Evolutionary conservation across 345 rosid species (phyloP).

Genomic region (Lagerstroemia speciosa): DNA sequence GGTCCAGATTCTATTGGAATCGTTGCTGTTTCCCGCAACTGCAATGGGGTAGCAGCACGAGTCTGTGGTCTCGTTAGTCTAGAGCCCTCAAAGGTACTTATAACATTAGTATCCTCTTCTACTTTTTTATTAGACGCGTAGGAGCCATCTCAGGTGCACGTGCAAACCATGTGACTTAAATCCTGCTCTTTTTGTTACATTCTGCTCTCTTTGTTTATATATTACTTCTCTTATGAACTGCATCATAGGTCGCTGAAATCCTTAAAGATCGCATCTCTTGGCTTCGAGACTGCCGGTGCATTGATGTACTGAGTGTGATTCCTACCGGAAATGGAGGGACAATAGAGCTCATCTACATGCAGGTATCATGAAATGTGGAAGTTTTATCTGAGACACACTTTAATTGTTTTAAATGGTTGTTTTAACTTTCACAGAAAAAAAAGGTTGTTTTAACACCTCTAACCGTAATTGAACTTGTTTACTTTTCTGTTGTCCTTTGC

Average conservation of each 20-base stretch:
- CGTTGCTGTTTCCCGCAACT: conserved; percentile 96
- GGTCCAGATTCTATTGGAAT: conserved; percentile 99
- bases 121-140: background rate
- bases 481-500: conserved; percentile 1
- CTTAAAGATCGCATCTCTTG: conserved; percentile 96
- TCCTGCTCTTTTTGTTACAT: background rate
- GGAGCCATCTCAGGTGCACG: too few species aligned
- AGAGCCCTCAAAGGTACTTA: conserved; percentile 83
- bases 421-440: too few species aligned
- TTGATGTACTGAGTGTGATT: conserved; percentile 58
- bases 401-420: too few species aligned
- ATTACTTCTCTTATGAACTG: conserved; percentile 9
- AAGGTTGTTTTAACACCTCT: too few species aligned
- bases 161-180: background rate
- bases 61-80: conserved; percentile 98
- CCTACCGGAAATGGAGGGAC: conserved; percentile 86
- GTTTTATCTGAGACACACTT: background rate
- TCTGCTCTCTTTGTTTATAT: background rate
- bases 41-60: conserved; percentile 97
- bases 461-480: background rate
- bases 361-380: conserved; percentile 23
- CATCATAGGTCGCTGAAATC: conserved; percentile 67
- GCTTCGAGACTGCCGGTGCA: conserved; percentile 89
- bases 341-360: conserved; percentile 80
- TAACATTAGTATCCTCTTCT: background rate